phyloP scores from a whole-genome alignment of 352 stramenopile species.

The Phytopythium aichiense region DNA sequence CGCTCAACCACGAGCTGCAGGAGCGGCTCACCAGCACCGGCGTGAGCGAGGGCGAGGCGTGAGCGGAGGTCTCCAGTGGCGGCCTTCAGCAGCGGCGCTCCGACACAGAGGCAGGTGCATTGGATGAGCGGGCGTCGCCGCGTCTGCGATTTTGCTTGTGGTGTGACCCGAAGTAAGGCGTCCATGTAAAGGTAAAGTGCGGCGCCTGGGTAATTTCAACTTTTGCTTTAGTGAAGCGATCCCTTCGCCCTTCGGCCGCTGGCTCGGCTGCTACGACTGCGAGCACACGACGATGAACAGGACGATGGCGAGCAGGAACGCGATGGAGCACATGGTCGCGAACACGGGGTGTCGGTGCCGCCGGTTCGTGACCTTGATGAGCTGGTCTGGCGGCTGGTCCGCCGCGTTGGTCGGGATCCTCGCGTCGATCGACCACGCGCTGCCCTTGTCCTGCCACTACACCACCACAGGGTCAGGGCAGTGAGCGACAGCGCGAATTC shows the following conservation, averaged over 20 bases:
- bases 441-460: conserved; percentile 1
- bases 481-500: not conserved
- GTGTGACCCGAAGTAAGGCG: not conserved
- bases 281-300: conserved; percentile 66
- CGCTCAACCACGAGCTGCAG: conserved; percentile 37
- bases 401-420: conserved; percentile 46
- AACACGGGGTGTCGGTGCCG: conserved; percentile 66
- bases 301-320: conserved; percentile 58
- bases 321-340: conserved; percentile 64
- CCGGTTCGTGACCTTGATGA: conserved; percentile 73
- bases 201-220: not conserved
- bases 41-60: conserved; percentile 2
- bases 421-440: conserved; percentile 12
- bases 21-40: conserved; percentile 15
- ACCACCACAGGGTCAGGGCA: not conserved
- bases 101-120: not conserved
- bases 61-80: not conserved
- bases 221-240: not conserved
- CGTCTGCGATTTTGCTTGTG: conserved; percentile 1
- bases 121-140: not conserved
- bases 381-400: conserved; percentile 47
- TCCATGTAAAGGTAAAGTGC: conserved; percentile 4
- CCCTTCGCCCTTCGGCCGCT: not conserved
- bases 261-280: conserved; percentile 9
- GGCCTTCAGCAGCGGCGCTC: not conserved